Evolutionary conservation across 176 grass and related monocot genomes (phyloP).

Genomic region (Triticum urartu): DNA sequence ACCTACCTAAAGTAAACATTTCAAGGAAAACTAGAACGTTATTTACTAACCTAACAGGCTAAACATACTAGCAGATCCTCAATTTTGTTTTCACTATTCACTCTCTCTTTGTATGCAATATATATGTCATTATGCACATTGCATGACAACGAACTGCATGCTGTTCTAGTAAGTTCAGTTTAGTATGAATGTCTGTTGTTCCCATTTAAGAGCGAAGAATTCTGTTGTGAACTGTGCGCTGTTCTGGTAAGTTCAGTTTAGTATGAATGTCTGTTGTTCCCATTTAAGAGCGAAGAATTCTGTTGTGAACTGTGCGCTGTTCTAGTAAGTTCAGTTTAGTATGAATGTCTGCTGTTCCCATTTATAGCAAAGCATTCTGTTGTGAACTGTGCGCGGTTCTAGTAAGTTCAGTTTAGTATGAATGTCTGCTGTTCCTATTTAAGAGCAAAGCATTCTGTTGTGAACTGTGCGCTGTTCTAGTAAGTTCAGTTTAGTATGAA

Average conservation of each 20-base stretch:
- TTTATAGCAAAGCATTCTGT: neutral
- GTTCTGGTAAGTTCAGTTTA: neutral
- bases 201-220: neutral
- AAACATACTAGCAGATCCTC: neutral
- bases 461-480: neutral
- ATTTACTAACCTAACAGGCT: neutral
- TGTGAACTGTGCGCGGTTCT: neutral
- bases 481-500: neutral
- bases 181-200: neutral
- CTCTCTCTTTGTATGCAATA: neutral
- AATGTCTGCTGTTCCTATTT: neutral
- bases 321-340: neutral
- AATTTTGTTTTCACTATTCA: neutral
- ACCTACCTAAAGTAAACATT: neutral
- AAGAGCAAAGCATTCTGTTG: neutral
- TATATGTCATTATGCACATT: neutral
- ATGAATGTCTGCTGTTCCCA: neutral
- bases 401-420: neutral
- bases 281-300: neutral
- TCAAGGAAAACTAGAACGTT: neutral
- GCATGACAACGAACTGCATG: neutral
- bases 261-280: neutral
- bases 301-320: neutral
- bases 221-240: neutral
- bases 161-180: neutral